Conservation (phyloP, 352 stramenopile species). For the Phytophthora europaea region DNA sequence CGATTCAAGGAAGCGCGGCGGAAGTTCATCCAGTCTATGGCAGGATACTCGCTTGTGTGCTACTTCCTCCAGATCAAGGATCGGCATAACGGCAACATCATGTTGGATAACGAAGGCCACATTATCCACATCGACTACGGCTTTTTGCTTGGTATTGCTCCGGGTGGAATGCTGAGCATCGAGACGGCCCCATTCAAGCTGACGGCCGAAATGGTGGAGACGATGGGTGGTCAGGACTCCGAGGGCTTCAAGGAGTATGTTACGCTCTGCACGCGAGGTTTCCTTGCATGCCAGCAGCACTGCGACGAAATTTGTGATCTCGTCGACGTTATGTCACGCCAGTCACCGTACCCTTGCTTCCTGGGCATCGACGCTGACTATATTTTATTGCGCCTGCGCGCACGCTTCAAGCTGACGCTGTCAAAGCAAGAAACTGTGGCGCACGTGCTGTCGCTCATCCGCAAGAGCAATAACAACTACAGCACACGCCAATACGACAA, state of each 20-base stretch:
- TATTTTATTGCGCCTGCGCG: slow-evolving; percentile 89
- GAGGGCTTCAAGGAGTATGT: slow-evolving; percentile 98
- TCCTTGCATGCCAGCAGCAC: slow-evolving; percentile 97
- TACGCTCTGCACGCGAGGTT: slow-evolving; percentile 97
- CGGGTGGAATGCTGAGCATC: slow-evolving; percentile 98
- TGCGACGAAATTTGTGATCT: slow-evolving; percentile 97
- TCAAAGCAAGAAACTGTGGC: slow-evolving; percentile 92
- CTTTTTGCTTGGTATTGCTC: slow-evolving; percentile 99
- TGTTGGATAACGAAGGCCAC: slow-evolving; percentile 98
- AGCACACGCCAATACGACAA: slow-evolving; percentile 95
- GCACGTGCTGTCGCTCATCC: slow-evolving; percentile 92
- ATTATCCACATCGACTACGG: slow-evolving; percentile 99
- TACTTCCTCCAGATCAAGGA: slow-evolving; percentile 99
- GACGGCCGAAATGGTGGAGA: slow-evolving; percentile 99
- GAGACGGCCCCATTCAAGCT: slow-evolving; percentile 99
- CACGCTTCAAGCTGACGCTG: slow-evolving; percentile 88
- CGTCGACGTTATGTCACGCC: slow-evolving; percentile 97
- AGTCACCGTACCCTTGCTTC: slow-evolving; percentile 98
- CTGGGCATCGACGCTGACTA: slow-evolving; percentile 82
- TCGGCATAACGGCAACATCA: slow-evolving; percentile 99
- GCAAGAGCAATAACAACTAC: slow-evolving; percentile 95
- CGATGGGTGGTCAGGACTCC: slow-evolving; percentile 94
- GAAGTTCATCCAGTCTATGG: slow-evolving; percentile 98
- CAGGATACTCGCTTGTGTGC: slow-evolving; percentile 98
- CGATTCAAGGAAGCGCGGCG: slow-evolving; percentile 93